Conservation (phyloP, 805 yeast species). For the Lachancea sp. region DNA sequence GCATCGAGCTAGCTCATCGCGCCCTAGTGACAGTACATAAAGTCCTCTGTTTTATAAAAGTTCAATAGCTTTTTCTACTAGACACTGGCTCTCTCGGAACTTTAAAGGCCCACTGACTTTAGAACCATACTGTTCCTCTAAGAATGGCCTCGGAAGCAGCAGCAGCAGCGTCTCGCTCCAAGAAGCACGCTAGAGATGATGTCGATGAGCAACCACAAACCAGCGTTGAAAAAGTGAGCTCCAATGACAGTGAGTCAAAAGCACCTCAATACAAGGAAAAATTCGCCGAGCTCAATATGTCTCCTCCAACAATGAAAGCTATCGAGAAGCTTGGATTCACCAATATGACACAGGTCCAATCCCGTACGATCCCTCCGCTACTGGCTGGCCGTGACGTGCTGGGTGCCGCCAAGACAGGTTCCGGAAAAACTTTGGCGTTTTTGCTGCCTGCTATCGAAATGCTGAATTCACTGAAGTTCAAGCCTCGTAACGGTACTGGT, state of each 20-base stretch:
- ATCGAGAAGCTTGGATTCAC: conserved; percentile 84
- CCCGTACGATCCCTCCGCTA: conserved; percentile 92
- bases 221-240: neutral
- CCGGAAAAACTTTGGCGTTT: conserved; percentile 96
- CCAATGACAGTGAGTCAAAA: neutral
- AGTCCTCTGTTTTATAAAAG: too few relatives aligned
- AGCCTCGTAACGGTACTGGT: conserved; percentile 98
- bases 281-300: conserved; percentile 53
- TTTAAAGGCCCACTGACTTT: too few relatives aligned
- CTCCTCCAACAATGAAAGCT: conserved; percentile 77
- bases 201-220: neutral
- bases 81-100: too few relatives aligned
- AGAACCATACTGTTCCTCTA: neutral
- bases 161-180: neutral
- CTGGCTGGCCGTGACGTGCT: conserved; percentile 94
- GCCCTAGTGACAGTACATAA: neutral
- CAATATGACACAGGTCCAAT: conserved; percentile 90
- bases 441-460: conserved; percentile 92
- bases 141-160: neutral
- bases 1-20: conserved; percentile 1
- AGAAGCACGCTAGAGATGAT: conserved; percentile 2
- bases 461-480: conserved; percentile 82
- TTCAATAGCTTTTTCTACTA: too few relatives aligned
- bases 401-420: conserved; percentile 99
- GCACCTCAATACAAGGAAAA: conserved; percentile 18